Evolutionary conservation across 2,329 filamentous ascomycete genomes (phyloP), one percentile per base, ranked within the genome.

Genomic region (Aspergillus sp.): DNA sequence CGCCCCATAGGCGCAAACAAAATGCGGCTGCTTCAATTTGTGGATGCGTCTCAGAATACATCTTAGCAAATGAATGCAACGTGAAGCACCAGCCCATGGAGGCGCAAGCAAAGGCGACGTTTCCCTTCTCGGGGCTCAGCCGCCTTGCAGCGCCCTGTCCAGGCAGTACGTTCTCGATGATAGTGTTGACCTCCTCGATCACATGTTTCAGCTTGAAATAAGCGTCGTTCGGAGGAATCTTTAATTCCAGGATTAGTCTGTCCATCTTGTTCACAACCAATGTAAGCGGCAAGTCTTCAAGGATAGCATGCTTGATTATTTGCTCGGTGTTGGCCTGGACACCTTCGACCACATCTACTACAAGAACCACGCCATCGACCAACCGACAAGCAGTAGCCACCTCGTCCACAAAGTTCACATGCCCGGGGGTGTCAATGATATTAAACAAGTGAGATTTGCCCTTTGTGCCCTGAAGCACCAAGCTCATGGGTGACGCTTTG

Each of bases 201-300:
- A 97, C 92, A 75, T 98, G 93, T 79, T 97, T 98, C 57, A 99
- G 83, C 82, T 99, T 99, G 83, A 97, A 98, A 80, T 99, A 99
- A 11, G 95, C 95, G 73, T 99, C 95, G 66, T 88, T 91, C 2
- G 95, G 95, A 2, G 95, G 95, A 13, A 99, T 84, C 75, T 96
- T 96, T 54, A 99, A 82, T 78, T 99, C 95, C 49, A 99, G 79
- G 63, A 99, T 96, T 62, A 99, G 80, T 23, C 95, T 88, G 70
- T 99, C 95, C 87, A 99, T 90, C 81, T 99, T 99, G 84, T 98
- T 99, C 78, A 99, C 85, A 58, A 99, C 87, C 62, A 99, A 81
- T 0, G 92, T 95, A 67, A 99, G 79, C 1, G 95, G 94, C 4
- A 98, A 83, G 68, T 92, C 91, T 74, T 97, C 91, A 27, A 96